These are phyloP conservation scores for Silene noctiflora DNA, from an alignment of 179 eudicot species.

Conservation along the genomic window DNA sequence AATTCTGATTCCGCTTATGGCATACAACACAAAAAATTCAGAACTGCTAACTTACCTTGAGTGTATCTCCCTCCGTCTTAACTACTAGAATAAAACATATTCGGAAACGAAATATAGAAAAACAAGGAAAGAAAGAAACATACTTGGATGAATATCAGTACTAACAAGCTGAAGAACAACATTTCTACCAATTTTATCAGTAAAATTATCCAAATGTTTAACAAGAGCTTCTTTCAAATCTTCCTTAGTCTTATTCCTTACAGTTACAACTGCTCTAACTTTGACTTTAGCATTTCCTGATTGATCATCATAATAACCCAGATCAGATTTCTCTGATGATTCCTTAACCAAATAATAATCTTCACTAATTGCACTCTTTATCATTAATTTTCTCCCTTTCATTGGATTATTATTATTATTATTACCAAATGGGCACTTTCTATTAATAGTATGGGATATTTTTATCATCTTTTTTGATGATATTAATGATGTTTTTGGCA, in stretches of 20 bases:
- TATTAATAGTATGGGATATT: not conserved
- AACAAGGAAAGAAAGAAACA: slow-evolving; percentile 14
- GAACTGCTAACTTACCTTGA: too few relatives aligned
- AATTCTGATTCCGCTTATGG: too few relatives aligned
- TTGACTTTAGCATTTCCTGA: slow-evolving; percentile 37
- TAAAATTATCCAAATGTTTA: slow-evolving; percentile 63
- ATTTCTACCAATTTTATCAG: slow-evolving; percentile 76
- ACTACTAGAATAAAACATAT: too few relatives aligned
- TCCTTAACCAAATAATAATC: slow-evolving; percentile 22
- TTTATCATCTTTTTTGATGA: slow-evolving; percentile 29
- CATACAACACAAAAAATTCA: too few relatives aligned
- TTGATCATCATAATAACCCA: not conserved
- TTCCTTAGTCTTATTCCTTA: slow-evolving; percentile 76
- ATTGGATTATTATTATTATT: not conserved
- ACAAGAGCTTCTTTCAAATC: slow-evolving; percentile 66
- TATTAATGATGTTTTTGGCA: slow-evolving; percentile 35
- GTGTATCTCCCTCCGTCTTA: too few relatives aligned
- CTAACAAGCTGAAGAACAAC: slow-evolving; percentile 77
- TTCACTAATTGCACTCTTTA: slow-evolving; percentile 57
- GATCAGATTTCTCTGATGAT: slow-evolving; percentile 21
- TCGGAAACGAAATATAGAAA: not conserved
- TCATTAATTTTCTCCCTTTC: slow-evolving; percentile 19
- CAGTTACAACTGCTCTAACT: slow-evolving; percentile 84
- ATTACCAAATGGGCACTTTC: slow-evolving; percentile 1
- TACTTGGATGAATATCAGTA: slow-evolving; percentile 76